Evolutionary conservation across 2,329 filamentous ascomycete genomes (phyloP).

Genomic region (Penicillium sp.): DNA sequence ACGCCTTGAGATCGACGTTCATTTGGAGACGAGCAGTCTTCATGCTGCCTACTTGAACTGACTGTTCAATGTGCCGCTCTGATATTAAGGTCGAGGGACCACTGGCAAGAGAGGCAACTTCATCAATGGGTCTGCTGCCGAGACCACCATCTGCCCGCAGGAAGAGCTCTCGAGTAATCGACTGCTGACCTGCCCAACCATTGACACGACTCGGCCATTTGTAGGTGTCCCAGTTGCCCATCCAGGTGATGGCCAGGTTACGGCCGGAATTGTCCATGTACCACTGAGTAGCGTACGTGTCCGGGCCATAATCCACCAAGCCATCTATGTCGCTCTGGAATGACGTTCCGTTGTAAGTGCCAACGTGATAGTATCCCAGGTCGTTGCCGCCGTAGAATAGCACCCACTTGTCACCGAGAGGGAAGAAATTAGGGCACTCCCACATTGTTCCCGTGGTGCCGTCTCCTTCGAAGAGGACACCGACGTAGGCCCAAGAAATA

Average conservation of each 20-base stretch:
- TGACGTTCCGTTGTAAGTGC: neutral
- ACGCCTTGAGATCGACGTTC: neutral
- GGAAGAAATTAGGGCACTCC: slow-evolving; percentile 28
- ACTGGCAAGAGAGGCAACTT: neutral
- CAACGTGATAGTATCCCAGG: neutral
- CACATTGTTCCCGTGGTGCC: slow-evolving; percentile 23
- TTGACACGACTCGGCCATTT: neutral
- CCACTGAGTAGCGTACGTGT: neutral
- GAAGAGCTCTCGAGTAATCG: neutral
- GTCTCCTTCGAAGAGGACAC: neutral
- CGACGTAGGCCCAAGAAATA: slow-evolving; percentile 17
- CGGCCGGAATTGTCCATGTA: neutral
- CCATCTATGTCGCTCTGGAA: neutral
- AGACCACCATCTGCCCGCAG: neutral
- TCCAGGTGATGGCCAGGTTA: neutral
- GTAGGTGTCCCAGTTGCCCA: neutral
- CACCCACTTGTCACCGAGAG: neutral
- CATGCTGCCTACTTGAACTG: neutral
- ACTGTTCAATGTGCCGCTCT: neutral
- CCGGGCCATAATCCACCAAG: neutral
- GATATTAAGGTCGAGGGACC: neutral
- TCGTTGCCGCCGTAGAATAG: neutral
- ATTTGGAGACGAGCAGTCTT: neutral
- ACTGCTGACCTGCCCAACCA: neutral
- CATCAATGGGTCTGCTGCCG: neutral